Base-by-base conservation (phyloP, 192 early-diverging fungal species). In the Rhizophagus prolifer region DNA sequence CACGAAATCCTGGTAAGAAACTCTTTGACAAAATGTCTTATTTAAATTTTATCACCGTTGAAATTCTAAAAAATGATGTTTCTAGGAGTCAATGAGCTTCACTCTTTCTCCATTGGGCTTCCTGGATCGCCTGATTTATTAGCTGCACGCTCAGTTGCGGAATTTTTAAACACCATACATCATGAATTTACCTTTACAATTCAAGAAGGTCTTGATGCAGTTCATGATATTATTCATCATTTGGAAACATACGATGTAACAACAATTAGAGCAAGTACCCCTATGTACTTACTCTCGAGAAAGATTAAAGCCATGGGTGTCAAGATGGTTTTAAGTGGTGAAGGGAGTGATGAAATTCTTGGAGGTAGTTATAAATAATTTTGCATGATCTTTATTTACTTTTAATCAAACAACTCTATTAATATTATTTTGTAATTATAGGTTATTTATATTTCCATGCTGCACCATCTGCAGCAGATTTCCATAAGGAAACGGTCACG, bases 211-310 rank as follows among this genome's bases (percentile, higher is more conserved):
- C 82, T 97, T 23, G 97, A 99, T 83, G 96, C 97, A 19, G 87
- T 99, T 31, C 87, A 86, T 63, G 97, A 99, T 84, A 95, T 99
- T 68, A 94, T 99, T 82, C 94, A 95, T 80, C 96, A 99, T 82
- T 85, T 99, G 54, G 97, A 99, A 85, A 99, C 97, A 0, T 99
- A 99, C 85, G 97, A 99, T 84, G 97, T 99, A 19, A 99, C 97
- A 38, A 99, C 97, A 36, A 89, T 99, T 78, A 91, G 97, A 60
- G 97, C 97, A 3, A 96, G 94, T 28, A 99, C 97, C n/a, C 97
- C 97, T 72, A 99, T 99, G 97, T 99, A 98, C 86, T 89, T 99
- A 47, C 85, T 99, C 58, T 95, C 94, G 74, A 92, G 97, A 76
- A 97, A 96, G 88, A 97, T 99, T 90, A 99, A 96, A 84, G 94